Conservation (phyloP, 257 asterid genomes). For the Gardenia jasminoides region DNA sequence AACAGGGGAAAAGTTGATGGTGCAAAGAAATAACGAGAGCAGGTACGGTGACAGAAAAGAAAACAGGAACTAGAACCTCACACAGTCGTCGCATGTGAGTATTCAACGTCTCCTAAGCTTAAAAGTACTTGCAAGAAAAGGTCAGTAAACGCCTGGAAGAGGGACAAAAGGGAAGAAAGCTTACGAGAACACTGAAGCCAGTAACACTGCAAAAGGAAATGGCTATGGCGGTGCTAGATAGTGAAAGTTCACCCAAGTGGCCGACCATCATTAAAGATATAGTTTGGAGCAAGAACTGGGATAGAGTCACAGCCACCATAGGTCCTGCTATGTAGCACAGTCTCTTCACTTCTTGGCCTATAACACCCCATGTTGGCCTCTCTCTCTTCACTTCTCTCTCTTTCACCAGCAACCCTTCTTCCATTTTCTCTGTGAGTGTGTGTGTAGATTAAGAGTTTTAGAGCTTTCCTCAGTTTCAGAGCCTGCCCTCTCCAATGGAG, state of each 20-base stretch:
- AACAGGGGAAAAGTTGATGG: too few relatives aligned
- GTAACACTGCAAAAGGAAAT: conserved; percentile 64
- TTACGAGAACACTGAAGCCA: conserved; percentile 74
- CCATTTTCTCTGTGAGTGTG: conserved; percentile 28
- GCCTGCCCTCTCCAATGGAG: neutral
- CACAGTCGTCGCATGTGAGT: too few relatives aligned
- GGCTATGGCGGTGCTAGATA: conserved; percentile 77
- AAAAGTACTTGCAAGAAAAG: neutral
- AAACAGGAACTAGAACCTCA: too few relatives aligned
- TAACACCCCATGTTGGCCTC: conserved; percentile 34
- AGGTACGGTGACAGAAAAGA: too few relatives aligned
- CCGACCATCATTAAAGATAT: conserved; percentile 73
- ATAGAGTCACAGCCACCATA: conserved; percentile 65
- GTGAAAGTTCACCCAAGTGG: conserved; percentile 75
- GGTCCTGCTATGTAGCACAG: conserved; percentile 76
- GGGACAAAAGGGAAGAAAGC: neutral
- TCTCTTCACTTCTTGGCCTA: conserved; percentile 54
- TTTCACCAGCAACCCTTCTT: conserved; percentile 50
- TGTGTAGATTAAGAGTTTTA: too few relatives aligned
- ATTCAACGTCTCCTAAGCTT: too few relatives aligned
- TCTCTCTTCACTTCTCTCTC: conserved; percentile 14
- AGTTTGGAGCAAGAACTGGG: conserved; percentile 44
- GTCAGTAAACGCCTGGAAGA: neutral
- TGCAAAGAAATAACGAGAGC: too few relatives aligned
- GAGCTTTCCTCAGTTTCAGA: too few relatives aligned